phyloP scores from a whole-genome alignment of 148 eudicot species.

The Amaranthus hypochondriacus region DNA sequence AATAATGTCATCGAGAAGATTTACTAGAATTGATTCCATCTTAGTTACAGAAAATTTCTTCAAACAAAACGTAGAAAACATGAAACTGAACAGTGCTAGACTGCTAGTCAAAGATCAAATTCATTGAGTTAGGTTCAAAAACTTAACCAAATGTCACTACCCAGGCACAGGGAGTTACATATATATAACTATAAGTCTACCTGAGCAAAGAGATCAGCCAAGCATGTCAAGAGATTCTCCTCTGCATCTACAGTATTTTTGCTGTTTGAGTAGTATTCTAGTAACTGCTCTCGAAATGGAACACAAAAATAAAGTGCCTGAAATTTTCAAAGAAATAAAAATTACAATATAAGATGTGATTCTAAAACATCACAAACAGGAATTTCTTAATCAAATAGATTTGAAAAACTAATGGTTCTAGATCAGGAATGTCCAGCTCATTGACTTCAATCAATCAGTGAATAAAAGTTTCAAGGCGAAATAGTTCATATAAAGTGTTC shows the following conservation, averaged over 20 bases:
- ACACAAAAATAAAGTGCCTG: conserved; percentile 93
- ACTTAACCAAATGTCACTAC: background rate
- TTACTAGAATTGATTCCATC: background rate
- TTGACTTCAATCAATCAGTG: background rate
- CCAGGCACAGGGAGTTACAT: background rate
- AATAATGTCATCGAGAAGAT: background rate
- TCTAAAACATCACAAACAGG: no score
- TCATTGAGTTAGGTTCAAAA: background rate
- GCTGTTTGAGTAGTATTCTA: conserved; percentile 65
- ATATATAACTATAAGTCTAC: conserved; percentile 24
- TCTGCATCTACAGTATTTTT: conserved; percentile 64
- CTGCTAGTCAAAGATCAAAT: background rate
- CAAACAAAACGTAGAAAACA: background rate
- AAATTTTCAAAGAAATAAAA: conserved; percentile 10
- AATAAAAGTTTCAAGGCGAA: background rate
- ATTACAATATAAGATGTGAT: background rate
- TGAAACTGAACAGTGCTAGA: background rate
- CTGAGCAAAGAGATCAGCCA: conserved; percentile 89
- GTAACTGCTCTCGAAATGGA: conserved; percentile 78
- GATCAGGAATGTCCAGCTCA: background rate
- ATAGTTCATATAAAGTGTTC: background rate
- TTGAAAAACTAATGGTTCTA: background rate
- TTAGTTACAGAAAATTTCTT: background rate
- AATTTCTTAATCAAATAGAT: background rate
- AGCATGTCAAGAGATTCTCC: conserved; percentile 80